Evolutionary conservation across 1,284 basidiomycete species (phyloP), one percentile per base, ranked within the genome.

Genomic region (Trichosporon ovoides): DNA sequence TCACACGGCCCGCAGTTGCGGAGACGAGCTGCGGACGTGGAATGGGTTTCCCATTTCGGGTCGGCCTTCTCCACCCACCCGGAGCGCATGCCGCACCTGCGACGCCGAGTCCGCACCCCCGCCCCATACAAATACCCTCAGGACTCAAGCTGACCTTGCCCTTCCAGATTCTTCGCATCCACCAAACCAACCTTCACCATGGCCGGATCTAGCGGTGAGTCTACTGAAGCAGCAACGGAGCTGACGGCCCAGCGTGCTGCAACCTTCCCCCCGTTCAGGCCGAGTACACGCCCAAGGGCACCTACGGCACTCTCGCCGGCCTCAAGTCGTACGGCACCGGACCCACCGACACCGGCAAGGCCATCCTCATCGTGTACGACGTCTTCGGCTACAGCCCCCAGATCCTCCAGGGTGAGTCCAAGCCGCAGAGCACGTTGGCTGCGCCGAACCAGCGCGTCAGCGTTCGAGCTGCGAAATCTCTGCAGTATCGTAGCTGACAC

Each of bases 271-370:
- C 80, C 46, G 78, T 79, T 56, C 64, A 78, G 70, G 75, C 75
- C 53, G 70, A 78, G 56, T 80, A 81, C 73, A 73, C 77, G n/a
- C 74, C 78, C 61, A 79, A 79, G 71, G 80, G 80, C 34, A 57
- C 62, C 7, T 79, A 69, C 58, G 53, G 51, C 33, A 71, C 73
- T 22, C 61, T 80, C 59, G 65, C 71, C 31, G 78, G 73, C 36
- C 65, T 76, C 59, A 78, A 78, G 68, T 69, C 74, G 14, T 79
- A 78, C 61, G 63, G 61, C 10, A 60, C 67, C 33, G 73, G 76
- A 43, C 62, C 66, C 28, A 66, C 68, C 35, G 66, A 72, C 55
- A 64, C 73, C 28, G 71, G 69, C 51, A 59, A 65, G 48, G 69
- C 68, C 53, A 62, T 77, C 19, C 52, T 76, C n/a, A 48, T 71